Base-by-base conservation (phyloP, 345 rosid genomes). In the Cardamine occulta region DNA sequence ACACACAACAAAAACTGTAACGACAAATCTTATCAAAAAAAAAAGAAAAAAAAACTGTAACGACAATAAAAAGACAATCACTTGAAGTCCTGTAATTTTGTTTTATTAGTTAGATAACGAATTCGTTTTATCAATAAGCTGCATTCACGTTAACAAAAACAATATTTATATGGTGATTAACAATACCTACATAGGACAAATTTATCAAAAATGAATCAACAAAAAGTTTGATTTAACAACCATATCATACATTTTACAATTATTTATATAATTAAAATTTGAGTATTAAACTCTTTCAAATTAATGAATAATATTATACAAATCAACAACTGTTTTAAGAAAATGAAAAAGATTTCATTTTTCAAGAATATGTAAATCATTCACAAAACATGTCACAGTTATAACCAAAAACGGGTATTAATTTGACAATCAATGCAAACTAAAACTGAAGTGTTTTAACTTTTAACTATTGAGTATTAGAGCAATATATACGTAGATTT, bases 1-100 rank as follows among this genome's bases (percentile, higher is more conserved):
- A 76, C 63, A 67, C 55, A 68, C 28, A 37, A 68, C 37, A 29
- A 51, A 26, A 69, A 59, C 54, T 54, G 18, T 70, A 63, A 59
- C 57, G 54, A 62, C 31, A 62, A 53, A 6, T 31, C 31, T 29
- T 29, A 29, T 29, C 28, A 26, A 26, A 26, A 28, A 19, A 19
- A 19, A 19, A n/a, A n/a, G n/a, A 24, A 2, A 26, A 29, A 37
- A 49, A 24, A 68, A 58, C 60, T 53, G n/a, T 69, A 63, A 58
- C 56, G 62, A 62, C 31, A 68, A 53, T 39, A 42, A 39, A 17
- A 60, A 75, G 56, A 59, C 63, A 48, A 37, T 18, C 52, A 59
- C 53, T 67, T 59, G 47, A 45, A 14, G 53, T 37, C 26, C 18
- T 19, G 28, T 57, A 48, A 32, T 47, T 67, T 34, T 57, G 24